phyloP scores from a whole-genome alignment of 148 eudicot genomes.

The Spergularia bocconei region DNA sequence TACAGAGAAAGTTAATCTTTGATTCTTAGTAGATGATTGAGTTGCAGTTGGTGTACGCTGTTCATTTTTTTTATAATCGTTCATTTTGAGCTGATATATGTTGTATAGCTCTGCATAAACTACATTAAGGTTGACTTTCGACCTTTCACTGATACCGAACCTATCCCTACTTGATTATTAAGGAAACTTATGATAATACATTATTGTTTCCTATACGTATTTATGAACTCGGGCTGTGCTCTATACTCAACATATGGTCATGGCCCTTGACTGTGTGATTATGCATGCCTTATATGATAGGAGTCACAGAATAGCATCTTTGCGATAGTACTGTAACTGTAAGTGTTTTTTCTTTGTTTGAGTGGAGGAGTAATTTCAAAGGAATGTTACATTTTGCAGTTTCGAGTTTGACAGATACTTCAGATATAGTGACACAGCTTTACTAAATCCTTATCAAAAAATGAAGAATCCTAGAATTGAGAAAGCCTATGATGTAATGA shows the following conservation, averaged over 20 bases:
- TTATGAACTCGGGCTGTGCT: neutral
- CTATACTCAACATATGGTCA: neutral
- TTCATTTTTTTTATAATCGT: neutral
- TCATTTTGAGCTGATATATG: neutral
- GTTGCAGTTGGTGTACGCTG: neutral
- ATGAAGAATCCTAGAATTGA: conserved; percentile 31
- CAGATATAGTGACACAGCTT: neutral
- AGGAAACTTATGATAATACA: neutral
- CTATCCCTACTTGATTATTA: neutral
- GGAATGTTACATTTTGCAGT: conserved; percentile 25
- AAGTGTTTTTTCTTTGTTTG: neutral
- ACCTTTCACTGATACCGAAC: too few relatives aligned
- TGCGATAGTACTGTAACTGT: neutral
- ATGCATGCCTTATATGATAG: neutral
- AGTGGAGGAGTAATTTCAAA: neutral
- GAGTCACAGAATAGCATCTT: neutral
- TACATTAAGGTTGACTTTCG: neutral
- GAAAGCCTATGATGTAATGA: conserved; percentile 54
- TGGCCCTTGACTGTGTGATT: neutral
- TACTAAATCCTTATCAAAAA: neutral
- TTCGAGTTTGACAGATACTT: conserved; percentile 4
- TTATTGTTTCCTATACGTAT: neutral
- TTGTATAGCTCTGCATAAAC: neutral
- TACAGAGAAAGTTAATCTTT: neutral
- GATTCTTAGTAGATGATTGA: conserved; percentile 1